A percentile compares a stretch with the other conserved stretches of the same genome.
Evolutionary conservation across 495 filamentous ascomycete species (phyloP).

Genomic region (Penicillium cataractarum): DNA sequence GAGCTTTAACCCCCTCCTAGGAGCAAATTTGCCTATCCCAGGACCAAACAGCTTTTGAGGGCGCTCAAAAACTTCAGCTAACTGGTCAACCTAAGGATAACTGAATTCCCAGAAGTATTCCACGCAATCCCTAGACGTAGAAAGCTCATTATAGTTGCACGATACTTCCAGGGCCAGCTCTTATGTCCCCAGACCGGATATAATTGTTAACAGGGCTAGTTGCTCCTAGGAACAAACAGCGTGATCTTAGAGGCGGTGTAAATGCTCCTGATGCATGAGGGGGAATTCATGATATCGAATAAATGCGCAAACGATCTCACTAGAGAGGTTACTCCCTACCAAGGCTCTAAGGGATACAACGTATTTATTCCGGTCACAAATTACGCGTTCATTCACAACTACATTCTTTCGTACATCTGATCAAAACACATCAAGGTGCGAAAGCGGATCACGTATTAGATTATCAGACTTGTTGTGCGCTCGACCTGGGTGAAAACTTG

Average conservation of each 20-base stretch:
- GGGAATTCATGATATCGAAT: not conserved
- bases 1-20: not conserved
- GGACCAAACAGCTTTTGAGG: not conserved
- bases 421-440: not conserved
- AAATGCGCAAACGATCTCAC: not conserved
- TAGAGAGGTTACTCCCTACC: not conserved
- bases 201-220: not conserved
- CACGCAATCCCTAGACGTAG: not conserved
- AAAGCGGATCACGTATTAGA: not conserved
- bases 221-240: not conserved
- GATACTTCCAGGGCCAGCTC: not conserved
- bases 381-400: not conserved
- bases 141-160: not conserved
- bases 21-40: not conserved
- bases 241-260: not conserved
- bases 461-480: not conserved
- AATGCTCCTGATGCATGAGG: not conserved
- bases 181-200: not conserved
- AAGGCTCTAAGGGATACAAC: not conserved
- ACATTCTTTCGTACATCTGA: conserved; percentile 1
- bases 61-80: not conserved
- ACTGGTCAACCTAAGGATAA: not conserved
- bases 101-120: not conserved
- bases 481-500: conserved; percentile 15
- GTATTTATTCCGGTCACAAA: not conserved